These are phyloP conservation scores for Mariannaea sp. DNA, from an alignment of 2,329 filamentous ascomycete genomes.

Conservation along the genomic window DNA sequence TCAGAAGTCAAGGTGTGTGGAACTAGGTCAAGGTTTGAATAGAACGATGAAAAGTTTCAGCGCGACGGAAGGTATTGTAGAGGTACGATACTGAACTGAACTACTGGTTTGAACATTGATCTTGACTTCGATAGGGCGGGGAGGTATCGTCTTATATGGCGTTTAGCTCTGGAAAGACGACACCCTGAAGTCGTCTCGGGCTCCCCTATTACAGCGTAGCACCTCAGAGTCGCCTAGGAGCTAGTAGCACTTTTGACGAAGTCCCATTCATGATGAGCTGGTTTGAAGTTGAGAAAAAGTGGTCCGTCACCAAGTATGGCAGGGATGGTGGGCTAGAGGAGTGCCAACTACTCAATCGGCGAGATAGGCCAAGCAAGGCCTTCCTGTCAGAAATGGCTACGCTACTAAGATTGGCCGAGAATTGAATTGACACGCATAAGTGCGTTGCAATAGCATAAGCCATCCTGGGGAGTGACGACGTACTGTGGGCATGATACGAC, in stretches of 20 bases:
- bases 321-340: slow-evolving; percentile 23
- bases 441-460: slow-evolving; percentile 20
- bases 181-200: background rate
- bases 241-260: slow-evolving; percentile 5
- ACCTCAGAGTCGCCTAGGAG: slow-evolving; percentile 7
- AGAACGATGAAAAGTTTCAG: background rate
- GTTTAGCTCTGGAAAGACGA: background rate
- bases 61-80: background rate
- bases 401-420: slow-evolving; percentile 28
- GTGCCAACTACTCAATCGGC: slow-evolving; percentile 5
- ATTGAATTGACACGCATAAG: slow-evolving; percentile 21
- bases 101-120: slow-evolving; percentile 8
- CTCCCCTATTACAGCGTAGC: background rate
- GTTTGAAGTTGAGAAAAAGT: slow-evolving; percentile 6
- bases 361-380: slow-evolving; percentile 9
- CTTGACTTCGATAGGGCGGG: background rate
- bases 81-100: background rate
- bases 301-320: slow-evolving; percentile 4
- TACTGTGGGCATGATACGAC: slow-evolving; percentile 25
- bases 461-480: slow-evolving; percentile 13
- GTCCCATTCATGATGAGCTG: slow-evolving; percentile 2
- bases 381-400: slow-evolving; percentile 24
- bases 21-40: background rate
- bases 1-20: background rate
- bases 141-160: slow-evolving; percentile 6